A percentile compares a stretch with the other conserved stretches of the same genome.
These are phyloP conservation scores for Coemansia sp. DNA, from an alignment of 192 early-diverging fungal genomes.

Conservation along the genomic window DNA sequence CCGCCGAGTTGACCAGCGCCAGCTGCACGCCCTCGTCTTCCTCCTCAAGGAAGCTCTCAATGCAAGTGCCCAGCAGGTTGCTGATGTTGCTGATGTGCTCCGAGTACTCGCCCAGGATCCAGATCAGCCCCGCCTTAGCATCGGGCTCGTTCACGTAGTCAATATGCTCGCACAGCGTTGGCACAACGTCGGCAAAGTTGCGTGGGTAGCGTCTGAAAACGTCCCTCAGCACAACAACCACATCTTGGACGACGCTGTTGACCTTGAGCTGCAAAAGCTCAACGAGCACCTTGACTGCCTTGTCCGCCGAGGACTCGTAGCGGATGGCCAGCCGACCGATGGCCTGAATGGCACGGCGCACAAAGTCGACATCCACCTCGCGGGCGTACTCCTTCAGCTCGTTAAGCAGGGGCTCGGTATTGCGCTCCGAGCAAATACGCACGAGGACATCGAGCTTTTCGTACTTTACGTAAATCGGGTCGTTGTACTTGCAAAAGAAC, in stretches of 20 bases:
- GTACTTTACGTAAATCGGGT: constrained; percentile 94
- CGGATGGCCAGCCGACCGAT: constrained; percentile 94
- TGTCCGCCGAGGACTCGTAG: constrained; percentile 81
- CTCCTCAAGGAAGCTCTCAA: constrained; percentile 81
- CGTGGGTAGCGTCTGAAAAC: constrained; percentile 94
- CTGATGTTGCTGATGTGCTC: constrained; percentile 81
- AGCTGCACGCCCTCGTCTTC: constrained; percentile 88
- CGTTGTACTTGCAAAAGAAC: constrained; percentile 98
- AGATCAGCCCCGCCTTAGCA: constrained; percentile 86
- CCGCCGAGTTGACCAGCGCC: constrained; percentile 82
- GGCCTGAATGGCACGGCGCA: constrained; percentile 80
- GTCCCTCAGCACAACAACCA: constrained; percentile 89
- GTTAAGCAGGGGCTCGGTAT: constrained; percentile 86
- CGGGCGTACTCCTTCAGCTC: constrained; percentile 97
- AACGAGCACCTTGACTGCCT: constrained; percentile 81
- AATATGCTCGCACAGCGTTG: constrained; percentile 84
- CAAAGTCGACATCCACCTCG: constrained; percentile 97
- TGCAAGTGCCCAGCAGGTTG: constrained; percentile 71
- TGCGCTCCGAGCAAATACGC: constrained; percentile 78
- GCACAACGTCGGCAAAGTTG: constrained; percentile 80
- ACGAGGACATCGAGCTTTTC: constrained; percentile 96
- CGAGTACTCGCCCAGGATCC: constrained; percentile 97
- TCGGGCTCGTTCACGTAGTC: constrained; percentile 89
- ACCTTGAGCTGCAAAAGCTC: constrained; percentile 89
- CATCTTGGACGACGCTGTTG: constrained; percentile 90